A percentile compares a stretch with the other conserved stretches of the same genome.
phyloP scores from a whole-genome alignment of 768 basidiomycete species.

The Boletus pseudopeckii region DNA sequence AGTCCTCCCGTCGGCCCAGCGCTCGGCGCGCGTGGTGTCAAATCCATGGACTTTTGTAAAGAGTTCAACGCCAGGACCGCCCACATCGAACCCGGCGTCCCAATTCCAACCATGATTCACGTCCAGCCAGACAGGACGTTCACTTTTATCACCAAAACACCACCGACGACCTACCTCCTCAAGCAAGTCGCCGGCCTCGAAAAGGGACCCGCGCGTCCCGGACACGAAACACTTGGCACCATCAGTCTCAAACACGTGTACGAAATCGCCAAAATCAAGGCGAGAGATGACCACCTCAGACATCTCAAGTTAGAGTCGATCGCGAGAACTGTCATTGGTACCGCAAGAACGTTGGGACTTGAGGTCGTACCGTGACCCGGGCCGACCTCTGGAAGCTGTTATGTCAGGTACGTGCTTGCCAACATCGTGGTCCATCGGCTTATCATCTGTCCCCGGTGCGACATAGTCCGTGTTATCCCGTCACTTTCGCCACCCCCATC shows the following conservation, averaged over 20 bases:
- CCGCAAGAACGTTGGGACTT: slow-evolving; percentile 84
- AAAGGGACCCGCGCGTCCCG: slow-evolving; percentile 82
- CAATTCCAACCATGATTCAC: slow-evolving; percentile 88
- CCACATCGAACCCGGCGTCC: slow-evolving; percentile 78
- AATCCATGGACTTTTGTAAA: slow-evolving; percentile 99
- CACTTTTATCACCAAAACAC: slow-evolving; percentile 88
- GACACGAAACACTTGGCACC: slow-evolving; percentile 74
- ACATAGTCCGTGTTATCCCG: slow-evolving; percentile 26
- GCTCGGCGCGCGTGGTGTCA: slow-evolving; percentile 95
- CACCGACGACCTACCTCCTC: slow-evolving; percentile 84
- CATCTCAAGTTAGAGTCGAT: slow-evolving; percentile 85
- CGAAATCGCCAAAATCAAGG: slow-evolving; percentile 98
- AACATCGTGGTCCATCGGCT: slow-evolving; percentile 19
- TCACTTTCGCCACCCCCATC: background rate
- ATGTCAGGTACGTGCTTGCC: slow-evolving; percentile 27
- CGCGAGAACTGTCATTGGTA: slow-evolving; percentile 83
- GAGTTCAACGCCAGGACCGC: slow-evolving; percentile 99
- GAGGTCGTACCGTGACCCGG: slow-evolving; percentile 77
- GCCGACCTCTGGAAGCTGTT: slow-evolving; percentile 10
- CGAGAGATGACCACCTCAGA: slow-evolving; percentile 83
- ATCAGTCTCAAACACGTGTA: slow-evolving; percentile 96
- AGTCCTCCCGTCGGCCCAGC: slow-evolving; percentile 97
- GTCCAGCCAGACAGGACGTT: slow-evolving; percentile 95
- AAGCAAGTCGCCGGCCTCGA: slow-evolving; percentile 89
- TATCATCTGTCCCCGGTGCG: slow-evolving; percentile 15